Conservation (phyloP, 306 rosid species). For the Rosa persica region DNA sequence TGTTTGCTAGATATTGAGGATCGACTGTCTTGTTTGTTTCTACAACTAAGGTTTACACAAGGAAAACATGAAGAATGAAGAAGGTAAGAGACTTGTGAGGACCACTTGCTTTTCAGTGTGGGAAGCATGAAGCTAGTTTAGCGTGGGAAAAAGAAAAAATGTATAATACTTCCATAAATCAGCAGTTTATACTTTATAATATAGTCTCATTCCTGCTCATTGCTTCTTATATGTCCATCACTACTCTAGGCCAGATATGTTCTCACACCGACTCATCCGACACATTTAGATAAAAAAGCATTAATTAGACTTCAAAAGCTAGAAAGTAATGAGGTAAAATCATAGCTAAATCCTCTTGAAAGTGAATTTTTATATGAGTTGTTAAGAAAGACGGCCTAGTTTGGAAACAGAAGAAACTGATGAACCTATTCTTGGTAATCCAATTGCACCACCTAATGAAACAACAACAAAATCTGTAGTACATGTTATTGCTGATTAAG, state of each 20-base stretch:
- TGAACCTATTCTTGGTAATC: background rate
- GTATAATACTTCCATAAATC: background rate
- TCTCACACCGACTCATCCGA: background rate
- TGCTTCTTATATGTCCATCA: background rate
- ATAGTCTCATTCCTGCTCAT: background rate
- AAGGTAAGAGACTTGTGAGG: background rate
- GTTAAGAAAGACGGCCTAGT: background rate
- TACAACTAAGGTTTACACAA: background rate
- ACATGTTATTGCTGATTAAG: background rate
- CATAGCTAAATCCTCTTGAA: background rate
- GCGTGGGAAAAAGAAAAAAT: background rate
- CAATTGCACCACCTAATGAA: too few species aligned
- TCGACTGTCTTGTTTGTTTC: conserved; percentile 14
- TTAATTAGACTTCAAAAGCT: too few species aligned
- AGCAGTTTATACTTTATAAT: background rate
- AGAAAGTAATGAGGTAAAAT: background rate
- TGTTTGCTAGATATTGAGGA: conserved; percentile 16
- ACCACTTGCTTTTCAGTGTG: conserved; percentile 3
- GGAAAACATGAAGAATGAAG: background rate
- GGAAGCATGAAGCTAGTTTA: background rate
- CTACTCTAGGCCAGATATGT: background rate
- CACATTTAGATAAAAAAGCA: background rate
- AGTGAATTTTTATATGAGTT: background rate
- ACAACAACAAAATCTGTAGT: too few species aligned
- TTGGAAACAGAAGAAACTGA: background rate